Base-by-base conservation (phyloP, 1,139 yeast genomes). In the Kodamaea anthophila region DNA sequence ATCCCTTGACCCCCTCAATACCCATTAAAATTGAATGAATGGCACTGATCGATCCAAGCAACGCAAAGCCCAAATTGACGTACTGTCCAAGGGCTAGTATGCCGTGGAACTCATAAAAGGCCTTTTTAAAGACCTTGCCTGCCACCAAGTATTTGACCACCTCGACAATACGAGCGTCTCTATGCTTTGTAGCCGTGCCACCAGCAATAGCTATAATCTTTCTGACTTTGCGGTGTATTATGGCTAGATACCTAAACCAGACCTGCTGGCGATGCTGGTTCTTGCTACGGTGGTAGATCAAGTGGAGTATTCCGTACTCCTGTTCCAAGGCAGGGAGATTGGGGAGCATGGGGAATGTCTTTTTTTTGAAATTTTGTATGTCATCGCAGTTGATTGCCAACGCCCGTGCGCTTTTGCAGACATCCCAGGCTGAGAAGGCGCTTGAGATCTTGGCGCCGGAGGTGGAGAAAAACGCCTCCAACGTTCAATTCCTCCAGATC, bases 51-150 rank as follows among this genome's bases (percentile, higher is more conserved):
- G 60, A 36, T 0, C 84, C 94, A 4, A 85, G 46, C 28, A 86
- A 52, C 0, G 83, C 74, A 39, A 87, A 65, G 1, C 94, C 96
- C 9, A 86, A 53, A 2, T 80, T 69, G 5, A 85, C 65, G 47
- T 79, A 87, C 47, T 87, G 95, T 0, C 91, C 94, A 36, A 82
- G 65, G 0, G 83, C 77, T 5, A 86, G 61, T 1, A 87, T 65
- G 1, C 79, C 70, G 48, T 81, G 77, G 43, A 83, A 82, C 15
- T 74, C 73, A 34, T 70, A 67, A 49, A 72, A 80, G 10, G 81
- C 74, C 21, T 56, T 53, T 3, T 67, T 71, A 4, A 76, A 51
- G 0, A 76, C 42, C 27, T 58, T 58, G 16, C 53, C 54, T 8
- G 38, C 40, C 6, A 58, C 46, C 20, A 80, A 40, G 39, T 63